These are phyloP conservation scores for Trypanosoma avium DNA, from an alignment of 208 protist species.

Conservation along the genomic window DNA sequence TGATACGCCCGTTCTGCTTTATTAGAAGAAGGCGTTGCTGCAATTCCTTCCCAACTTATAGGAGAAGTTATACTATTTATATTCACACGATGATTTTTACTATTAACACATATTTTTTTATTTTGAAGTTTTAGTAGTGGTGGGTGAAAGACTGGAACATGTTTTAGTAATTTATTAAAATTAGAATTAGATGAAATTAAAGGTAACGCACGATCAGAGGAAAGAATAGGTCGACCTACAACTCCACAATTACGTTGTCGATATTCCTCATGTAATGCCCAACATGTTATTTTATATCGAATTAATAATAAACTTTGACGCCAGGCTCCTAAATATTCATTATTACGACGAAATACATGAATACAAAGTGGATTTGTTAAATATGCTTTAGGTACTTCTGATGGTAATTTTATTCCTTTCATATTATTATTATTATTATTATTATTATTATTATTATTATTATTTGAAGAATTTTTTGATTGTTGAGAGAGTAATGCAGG, in stretches of 20 bases:
- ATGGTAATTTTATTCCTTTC: background rate
- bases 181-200: background rate
- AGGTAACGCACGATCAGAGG: background rate
- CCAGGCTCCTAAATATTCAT: constrained; percentile 59
- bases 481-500: constrained; percentile 37
- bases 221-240: constrained; percentile 1
- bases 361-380: constrained; percentile 16
- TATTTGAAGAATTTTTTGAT: too few relatives aligned
- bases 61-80: constrained; percentile 36
- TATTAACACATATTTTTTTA: constrained; percentile 10
- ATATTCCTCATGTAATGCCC: constrained; percentile 71
- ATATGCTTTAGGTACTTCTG: background rate
- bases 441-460: too few relatives aligned
- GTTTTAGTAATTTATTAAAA: background rate
- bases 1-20: constrained; percentile 35
- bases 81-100: constrained; percentile 9
- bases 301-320: constrained; percentile 77
- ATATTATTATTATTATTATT: too few relatives aligned
- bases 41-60: constrained; percentile 67
- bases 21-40: constrained; percentile 35
- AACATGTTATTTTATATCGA: constrained; percentile 80
- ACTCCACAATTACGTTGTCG: constrained; percentile 26
- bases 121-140: constrained; percentile 64
- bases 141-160: constrained; percentile 47
- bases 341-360: constrained; percentile 20